Conservation (phyloP, 805 yeast genomes). For the Starmera pachycereana region DNA sequence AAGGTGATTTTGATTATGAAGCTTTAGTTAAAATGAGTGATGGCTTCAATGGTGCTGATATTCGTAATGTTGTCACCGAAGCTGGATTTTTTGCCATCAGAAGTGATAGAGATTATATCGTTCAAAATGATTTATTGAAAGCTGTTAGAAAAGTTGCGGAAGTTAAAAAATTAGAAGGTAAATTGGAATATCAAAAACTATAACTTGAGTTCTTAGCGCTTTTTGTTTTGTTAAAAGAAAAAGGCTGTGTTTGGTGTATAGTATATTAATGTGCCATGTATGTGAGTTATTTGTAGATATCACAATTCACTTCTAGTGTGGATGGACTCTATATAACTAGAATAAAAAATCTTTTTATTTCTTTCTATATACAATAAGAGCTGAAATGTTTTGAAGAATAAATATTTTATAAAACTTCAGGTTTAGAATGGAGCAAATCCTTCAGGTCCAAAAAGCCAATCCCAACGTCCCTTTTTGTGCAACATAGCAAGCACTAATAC, state of each 20-base stretch:
- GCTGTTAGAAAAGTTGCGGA: conserved; percentile 98
- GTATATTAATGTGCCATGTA: too few species aligned
- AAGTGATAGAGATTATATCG: conserved; percentile 91
- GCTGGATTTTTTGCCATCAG: conserved; percentile 98
- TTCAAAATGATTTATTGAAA: conserved; percentile 91
- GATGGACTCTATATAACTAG: too few species aligned
- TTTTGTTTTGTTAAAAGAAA: too few species aligned
- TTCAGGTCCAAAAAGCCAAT: conserved; percentile 38
- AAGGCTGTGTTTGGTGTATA: too few species aligned
- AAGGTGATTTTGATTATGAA: conserved; percentile 95
- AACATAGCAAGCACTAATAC: conserved; percentile 85
- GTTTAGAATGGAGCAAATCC: background rate
- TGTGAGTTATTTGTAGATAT: too few species aligned
- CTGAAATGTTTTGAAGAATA: too few species aligned
- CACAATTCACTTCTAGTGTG: too few species aligned
- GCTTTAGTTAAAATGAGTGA: conserved; percentile 98
- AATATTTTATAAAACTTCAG: too few species aligned
- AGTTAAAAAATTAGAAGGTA: conserved; percentile 93
- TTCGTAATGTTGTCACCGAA: conserved; percentile 94
- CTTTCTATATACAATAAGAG: too few species aligned
- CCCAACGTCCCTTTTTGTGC: conserved; percentile 95
- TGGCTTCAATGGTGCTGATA: conserved; percentile 98
- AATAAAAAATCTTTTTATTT: too few species aligned
- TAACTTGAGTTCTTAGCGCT: conserved; percentile 19
- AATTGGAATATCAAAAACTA: conserved; percentile 88